Percentiles rank a stretch among this genome's conserved stretches.
Conservation (phyloP, 768 basidiomycete species). For the Calocybe gangraenosa region DNA sequence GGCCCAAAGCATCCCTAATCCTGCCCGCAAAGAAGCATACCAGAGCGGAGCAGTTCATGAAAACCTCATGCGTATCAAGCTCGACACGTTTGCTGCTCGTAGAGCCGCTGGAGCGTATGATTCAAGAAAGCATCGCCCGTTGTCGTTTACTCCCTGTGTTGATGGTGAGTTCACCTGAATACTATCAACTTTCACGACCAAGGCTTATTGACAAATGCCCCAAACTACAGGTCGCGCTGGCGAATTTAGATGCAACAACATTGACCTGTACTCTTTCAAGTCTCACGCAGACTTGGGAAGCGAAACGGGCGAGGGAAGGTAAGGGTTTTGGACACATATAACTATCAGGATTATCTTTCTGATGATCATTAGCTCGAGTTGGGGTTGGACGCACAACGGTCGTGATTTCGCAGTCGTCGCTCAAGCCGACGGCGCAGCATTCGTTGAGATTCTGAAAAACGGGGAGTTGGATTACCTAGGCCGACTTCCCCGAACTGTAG, state of each 20-base stretch:
- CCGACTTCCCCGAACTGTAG: conserved; percentile 20
- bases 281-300: conserved; percentile 16
- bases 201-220: not conserved
- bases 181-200: no score
- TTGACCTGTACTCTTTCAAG: conserved; percentile 16
- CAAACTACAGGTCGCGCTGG: conserved; percentile 3
- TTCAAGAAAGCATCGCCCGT: conserved; percentile 1
- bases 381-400: conserved; percentile 16
- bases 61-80: conserved; percentile 1
- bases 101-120: conserved; percentile 4
- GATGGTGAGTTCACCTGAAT: not conserved
- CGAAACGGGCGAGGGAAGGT: conserved; percentile 12
- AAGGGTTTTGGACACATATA: not conserved
- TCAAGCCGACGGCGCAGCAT: conserved; percentile 12
- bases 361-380: not conserved
- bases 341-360: not conserved
- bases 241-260: conserved; percentile 18
- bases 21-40: conserved; percentile 1
- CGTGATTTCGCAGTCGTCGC: conserved; percentile 17
- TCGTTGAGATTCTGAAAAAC: conserved; percentile 3
- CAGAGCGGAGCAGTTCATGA: conserved; percentile 4
- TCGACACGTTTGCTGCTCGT: not conserved
- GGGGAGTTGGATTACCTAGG: conserved; percentile 19
- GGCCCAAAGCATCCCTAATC: conserved; percentile 3
- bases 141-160: conserved; percentile 1